Evolutionary conservation across 495 filamentous ascomycete genomes (phyloP), one percentile per base, ranked within the genome.

Genomic region (Aspergillus sclerotioniger): DNA sequence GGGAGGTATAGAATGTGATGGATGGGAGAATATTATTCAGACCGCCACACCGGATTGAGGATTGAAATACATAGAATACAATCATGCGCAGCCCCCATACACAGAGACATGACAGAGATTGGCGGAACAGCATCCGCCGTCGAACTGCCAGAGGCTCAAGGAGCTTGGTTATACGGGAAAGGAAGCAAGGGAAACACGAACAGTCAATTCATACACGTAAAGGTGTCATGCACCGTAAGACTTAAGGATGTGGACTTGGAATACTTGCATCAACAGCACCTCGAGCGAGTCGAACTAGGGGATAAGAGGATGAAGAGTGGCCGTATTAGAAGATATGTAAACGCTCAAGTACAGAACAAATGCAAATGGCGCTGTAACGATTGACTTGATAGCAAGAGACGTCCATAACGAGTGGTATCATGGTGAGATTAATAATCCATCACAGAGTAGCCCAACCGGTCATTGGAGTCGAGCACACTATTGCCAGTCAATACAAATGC

Each of bases 391-490:
- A 9, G 8, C 1, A 32, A 59, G 25, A 48, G 49, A 54, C 58
- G 25, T 56, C 53, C 15, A 16, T 33, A 46, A 31, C 15, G 35
- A 53, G 35, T 53, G 48, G 50, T 45, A 52, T 46, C 25, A 50
- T 41, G 51, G 7, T 12, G n/a, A 33, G n/a, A 43, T 79, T 64
- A 82, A 46, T 79, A 81, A 58, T 82, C 80, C 56, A 72, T 68
- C 32, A 71, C 58, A 8, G 76, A 73, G 56, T 79, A 70, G 46
- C 81, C 81, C 46, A 82, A 59, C 54, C 76, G 76, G 56, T 83
- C 81, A 56, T 76, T 82, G 29, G 79, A 71, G 57, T 83, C 80
- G 16, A 82, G 68, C 20, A 83, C 75, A 25, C 80, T 82, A 58
- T 48, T 15, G 35, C 20, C 16, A 12, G 6, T 19, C 15, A 46